These are phyloP conservation scores for Colletotrichum simmondsii DNA, from an alignment of 2,329 filamentous ascomycete species.

Conservation along the genomic window DNA sequence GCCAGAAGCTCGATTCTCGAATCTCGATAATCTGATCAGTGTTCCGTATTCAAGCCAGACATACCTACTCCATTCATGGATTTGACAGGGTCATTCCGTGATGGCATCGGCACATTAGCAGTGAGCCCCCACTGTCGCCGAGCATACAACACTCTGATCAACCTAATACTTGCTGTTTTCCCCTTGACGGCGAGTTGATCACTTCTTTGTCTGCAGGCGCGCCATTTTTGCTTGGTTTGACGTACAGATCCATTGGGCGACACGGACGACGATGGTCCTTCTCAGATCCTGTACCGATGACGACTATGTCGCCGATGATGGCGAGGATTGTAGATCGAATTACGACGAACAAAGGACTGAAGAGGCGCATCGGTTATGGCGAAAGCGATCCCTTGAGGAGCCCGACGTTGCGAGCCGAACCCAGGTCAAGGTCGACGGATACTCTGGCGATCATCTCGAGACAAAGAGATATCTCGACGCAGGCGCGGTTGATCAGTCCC, in stretches of 20 bases:
- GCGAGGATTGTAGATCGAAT: not conserved
- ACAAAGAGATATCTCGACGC: constrained; percentile 14
- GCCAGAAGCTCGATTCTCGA: not conserved
- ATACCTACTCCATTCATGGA: not conserved
- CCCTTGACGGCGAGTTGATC: not conserved
- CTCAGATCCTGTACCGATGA: constrained; percentile 5
- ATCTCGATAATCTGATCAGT: not conserved
- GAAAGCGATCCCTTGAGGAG: not conserved
- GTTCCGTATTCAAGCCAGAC: not conserved
- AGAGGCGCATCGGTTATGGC: not conserved
- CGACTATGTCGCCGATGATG: not conserved
- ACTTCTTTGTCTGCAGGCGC: not conserved
- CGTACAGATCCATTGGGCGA: not conserved
- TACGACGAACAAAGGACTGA: constrained; percentile 3
- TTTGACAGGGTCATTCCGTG: not conserved
- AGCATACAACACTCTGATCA: not conserved
- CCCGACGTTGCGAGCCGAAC: not conserved
- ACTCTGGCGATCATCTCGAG: not conserved
- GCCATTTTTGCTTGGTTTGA: not conserved
- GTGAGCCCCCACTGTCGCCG: not conserved
- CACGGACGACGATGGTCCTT: not conserved
- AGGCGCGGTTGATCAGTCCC: not conserved
- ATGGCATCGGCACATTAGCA: not conserved
- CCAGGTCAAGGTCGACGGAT: not conserved
- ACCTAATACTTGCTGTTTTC: not conserved